Conservation (phyloP, 257 asterid species). For the Prunella vulgaris region DNA sequence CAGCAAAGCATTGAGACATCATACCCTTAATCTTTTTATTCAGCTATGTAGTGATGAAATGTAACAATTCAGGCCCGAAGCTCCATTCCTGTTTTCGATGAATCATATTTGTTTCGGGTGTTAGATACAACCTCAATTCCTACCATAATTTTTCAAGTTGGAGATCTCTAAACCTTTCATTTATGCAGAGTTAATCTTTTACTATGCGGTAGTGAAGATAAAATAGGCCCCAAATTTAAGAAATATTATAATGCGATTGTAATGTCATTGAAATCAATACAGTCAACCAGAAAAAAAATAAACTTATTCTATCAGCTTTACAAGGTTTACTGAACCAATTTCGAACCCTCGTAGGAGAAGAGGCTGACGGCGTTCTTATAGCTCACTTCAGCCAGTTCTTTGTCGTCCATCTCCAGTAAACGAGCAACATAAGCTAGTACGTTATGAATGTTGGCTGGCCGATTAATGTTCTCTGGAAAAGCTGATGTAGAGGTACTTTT, state of each 20-base stretch:
- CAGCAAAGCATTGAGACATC: background rate
- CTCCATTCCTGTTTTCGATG: background rate
- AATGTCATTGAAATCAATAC: background rate
- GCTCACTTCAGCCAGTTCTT: constrained; percentile 67
- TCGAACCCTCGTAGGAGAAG: constrained; percentile 82
- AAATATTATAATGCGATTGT: background rate
- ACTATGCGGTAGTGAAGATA: no score
- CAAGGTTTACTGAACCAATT: constrained; percentile 30
- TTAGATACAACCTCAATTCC: background rate
- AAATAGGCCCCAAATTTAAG: background rate
- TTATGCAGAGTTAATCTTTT: no score
- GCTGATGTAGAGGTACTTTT: background rate
- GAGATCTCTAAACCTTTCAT: background rate
- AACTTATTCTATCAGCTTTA: background rate
- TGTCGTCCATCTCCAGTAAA: constrained; percentile 54
- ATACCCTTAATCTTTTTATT: background rate
- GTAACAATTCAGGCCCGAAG: background rate
- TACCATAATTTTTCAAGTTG: background rate
- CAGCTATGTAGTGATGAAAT: background rate
- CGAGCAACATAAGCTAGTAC: constrained; percentile 67
- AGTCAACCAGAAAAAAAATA: background rate
- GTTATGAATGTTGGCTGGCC: constrained; percentile 85
- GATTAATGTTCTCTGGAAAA: constrained; percentile 37
- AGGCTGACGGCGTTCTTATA: constrained; percentile 56
- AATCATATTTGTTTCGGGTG: background rate